Percentiles rank a stretch among this genome's conserved stretches.
These are phyloP conservation scores for Acidiella bohemica DNA, from an alignment of 495 filamentous ascomycete genomes.

Conservation along the genomic window DNA sequence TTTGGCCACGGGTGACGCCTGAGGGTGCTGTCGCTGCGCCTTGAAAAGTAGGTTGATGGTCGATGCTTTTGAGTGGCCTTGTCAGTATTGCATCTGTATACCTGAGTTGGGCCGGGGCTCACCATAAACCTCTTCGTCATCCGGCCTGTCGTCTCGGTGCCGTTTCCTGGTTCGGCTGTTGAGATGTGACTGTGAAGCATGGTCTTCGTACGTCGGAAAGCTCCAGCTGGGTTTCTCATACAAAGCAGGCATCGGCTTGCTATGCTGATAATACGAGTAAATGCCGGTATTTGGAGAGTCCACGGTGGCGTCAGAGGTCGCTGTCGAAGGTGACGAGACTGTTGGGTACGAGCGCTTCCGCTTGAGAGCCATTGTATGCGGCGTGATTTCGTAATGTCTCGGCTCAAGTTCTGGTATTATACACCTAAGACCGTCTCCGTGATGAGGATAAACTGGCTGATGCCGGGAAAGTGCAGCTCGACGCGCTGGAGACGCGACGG, in stretches of 20 bases:
- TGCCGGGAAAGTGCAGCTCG: no score
- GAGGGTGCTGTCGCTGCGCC: constrained; percentile 22
- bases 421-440: no score
- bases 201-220: constrained; percentile 7
- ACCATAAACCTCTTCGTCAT: constrained; percentile 27
- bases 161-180: constrained; percentile 26
- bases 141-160: constrained; percentile 27
- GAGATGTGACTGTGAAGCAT: constrained; percentile 4
- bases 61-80: constrained; percentile 18
- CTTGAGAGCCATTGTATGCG: constrained; percentile 30
- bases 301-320: constrained; percentile 12
- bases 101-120: constrained; percentile 6
- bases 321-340: constrained; percentile 21
- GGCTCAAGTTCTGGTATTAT: no score
- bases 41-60: constrained; percentile 27
- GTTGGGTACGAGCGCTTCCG: constrained; percentile 27
- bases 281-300: constrained; percentile 15
- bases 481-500: no score
- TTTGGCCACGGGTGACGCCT: constrained; percentile 14
- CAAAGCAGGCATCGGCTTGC: constrained; percentile 8
- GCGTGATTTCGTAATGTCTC: no score
- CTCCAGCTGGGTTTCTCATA: constrained; percentile 12
- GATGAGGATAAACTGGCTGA: no score
- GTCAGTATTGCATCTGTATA: constrained; percentile 1
- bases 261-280: constrained; percentile 11